phyloP scores from a whole-genome alignment of 1,284 basidiomycete genomes.

The Sanghuangporus baumii region DNA sequence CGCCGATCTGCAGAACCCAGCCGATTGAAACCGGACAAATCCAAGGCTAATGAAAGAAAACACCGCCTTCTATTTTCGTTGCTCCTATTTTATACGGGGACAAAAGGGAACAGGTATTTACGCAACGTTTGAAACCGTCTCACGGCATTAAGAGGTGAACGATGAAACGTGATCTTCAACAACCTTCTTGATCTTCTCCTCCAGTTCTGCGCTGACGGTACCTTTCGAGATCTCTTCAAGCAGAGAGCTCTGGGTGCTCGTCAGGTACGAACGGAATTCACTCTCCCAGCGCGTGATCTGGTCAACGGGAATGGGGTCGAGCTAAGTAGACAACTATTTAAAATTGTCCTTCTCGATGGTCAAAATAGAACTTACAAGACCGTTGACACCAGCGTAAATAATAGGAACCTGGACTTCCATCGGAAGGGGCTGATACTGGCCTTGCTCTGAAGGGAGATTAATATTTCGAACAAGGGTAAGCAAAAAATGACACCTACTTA shows the following conservation, averaged over 20 bases:
- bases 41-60: neutral
- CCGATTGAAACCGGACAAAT: neutral
- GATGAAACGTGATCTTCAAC: constrained; percentile 83
- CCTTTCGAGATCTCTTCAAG: constrained; percentile 82
- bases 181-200: constrained; percentile 90
- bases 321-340: constrained; percentile 33
- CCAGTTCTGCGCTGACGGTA: constrained; percentile 82
- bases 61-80: neutral
- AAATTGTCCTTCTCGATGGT: constrained; percentile 9
- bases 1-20: neutral
- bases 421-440: constrained; percentile 89
- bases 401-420: constrained; percentile 98
- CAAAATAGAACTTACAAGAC: constrained; percentile 63
- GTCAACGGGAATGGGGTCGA: constrained; percentile 90
- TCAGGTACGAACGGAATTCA: constrained; percentile 82
- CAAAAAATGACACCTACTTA: constrained; percentile 52
- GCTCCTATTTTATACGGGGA: neutral
- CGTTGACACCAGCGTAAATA: constrained; percentile 99
- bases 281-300: constrained; percentile 93
- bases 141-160: constrained; percentile 47
- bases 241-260: constrained; percentile 61
- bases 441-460: constrained; percentile 65
- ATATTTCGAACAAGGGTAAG: neutral
- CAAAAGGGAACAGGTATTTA: neutral
- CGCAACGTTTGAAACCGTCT: neutral